Percentiles rank a stretch among this genome's conserved stretches.
These are phyloP conservation scores for Neurospora cerealis DNA, from an alignment of 495 filamentous ascomycete species.

Conservation along the genomic window DNA sequence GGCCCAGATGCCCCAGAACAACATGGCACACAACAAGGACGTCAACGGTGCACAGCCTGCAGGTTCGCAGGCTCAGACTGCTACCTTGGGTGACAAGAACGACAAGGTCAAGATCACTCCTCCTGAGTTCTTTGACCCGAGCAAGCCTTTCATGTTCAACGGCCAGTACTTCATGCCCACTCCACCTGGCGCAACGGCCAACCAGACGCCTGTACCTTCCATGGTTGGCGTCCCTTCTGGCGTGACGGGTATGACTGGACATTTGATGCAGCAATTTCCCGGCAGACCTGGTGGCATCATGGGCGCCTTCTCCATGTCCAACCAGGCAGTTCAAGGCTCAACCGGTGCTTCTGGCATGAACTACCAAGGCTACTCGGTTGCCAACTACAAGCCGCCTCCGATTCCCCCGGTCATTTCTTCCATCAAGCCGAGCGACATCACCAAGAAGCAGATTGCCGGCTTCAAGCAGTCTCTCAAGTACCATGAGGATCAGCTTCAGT, in stretches of 20 bases:
- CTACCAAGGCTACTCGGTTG: slow-evolving; percentile 9
- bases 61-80: slow-evolving; percentile 16
- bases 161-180: slow-evolving; percentile 39
- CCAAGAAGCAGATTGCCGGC: slow-evolving; percentile 33
- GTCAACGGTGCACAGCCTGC: slow-evolving; percentile 14
- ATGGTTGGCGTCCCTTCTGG: slow-evolving; percentile 15
- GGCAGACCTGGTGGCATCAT: slow-evolving; percentile 10
- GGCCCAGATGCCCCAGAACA: slow-evolving; percentile 9
- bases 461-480: slow-evolving; percentile 37
- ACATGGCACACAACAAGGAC: slow-evolving; percentile 1
- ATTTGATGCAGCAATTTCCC: slow-evolving; percentile 13
- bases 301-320: slow-evolving; percentile 1
- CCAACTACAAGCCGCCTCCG: slow-evolving; percentile 16
- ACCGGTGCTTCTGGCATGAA: neutral
- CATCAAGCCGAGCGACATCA: slow-evolving; percentile 38
- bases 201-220: slow-evolving; percentile 12
- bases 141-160: slow-evolving; percentile 37
- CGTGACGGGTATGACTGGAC: slow-evolving; percentile 4
- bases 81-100: slow-evolving; percentile 21
- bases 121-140: slow-evolving; percentile 35
- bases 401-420: slow-evolving; percentile 29
- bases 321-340: slow-evolving; percentile 1
- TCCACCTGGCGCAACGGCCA: slow-evolving; percentile 8
- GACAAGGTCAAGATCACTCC: slow-evolving; percentile 31
- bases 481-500: slow-evolving; percentile 36